Evolutionary conservation across 2,329 filamentous ascomycete species (phyloP).

Genomic region (Hypoxylon sp.): DNA sequence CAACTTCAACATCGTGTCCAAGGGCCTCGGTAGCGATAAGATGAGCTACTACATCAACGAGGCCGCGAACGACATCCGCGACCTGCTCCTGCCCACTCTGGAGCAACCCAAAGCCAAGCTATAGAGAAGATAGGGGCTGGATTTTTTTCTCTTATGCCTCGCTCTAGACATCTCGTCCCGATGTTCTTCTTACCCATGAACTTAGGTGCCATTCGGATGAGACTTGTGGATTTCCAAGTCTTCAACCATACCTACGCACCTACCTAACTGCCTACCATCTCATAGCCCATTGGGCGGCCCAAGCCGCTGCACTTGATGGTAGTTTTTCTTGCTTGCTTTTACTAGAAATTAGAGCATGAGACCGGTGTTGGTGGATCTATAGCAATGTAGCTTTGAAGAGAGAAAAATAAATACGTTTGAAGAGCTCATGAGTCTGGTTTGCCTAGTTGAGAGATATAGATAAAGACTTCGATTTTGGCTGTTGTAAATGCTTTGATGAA

Average conservation of each 20-base stretch:
- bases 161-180: neutral
- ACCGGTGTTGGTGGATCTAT: conserved; percentile 40
- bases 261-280: too few relatives aligned
- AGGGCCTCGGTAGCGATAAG: conserved; percentile 87
- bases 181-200: too few relatives aligned
- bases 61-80: conserved; percentile 89
- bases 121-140: conserved; percentile 59
- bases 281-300: neutral
- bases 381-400: conserved; percentile 15
- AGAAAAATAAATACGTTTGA: conserved; percentile 2
- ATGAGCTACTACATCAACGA: conserved; percentile 98
- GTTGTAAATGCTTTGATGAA: conserved; percentile 32
- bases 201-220: neutral
- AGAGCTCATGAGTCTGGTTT: neutral
- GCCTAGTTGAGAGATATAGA: too few relatives aligned
- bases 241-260: neutral
- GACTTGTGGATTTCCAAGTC: neutral
- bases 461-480: neutral
- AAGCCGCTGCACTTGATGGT: neutral
- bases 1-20: conserved; percentile 98
- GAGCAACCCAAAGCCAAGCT: conserved; percentile 88
- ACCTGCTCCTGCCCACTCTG: conserved; percentile 84
- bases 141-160: neutral
- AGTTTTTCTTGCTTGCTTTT: conserved; percentile 5
- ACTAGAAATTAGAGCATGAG: conserved; percentile 36